Conservation (phyloP, 805 yeast species). For the Candida xiaguanensis region DNA sequence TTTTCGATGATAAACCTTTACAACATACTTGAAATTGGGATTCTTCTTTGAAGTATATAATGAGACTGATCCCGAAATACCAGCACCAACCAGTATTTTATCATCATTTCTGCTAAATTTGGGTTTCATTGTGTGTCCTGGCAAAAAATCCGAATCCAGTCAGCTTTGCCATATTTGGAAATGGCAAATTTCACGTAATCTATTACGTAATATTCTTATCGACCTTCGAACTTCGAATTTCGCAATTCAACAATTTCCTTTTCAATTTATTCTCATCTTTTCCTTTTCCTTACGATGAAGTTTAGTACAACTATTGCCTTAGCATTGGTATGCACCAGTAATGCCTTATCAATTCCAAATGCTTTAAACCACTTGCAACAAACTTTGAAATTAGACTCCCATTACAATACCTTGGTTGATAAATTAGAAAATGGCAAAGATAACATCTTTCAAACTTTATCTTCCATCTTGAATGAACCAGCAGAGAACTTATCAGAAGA, state of each 20-base stretch:
- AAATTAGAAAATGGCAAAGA: background rate
- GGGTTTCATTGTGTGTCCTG: conserved; percentile 44
- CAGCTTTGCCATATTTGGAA: background rate
- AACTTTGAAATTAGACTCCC: conserved; percentile 13
- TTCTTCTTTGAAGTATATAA: conserved; percentile 10
- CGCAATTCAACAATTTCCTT: too few relatives aligned
- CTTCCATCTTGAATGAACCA: conserved; percentile 50
- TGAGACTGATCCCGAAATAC: conserved; percentile 16
- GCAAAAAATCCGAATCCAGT: background rate
- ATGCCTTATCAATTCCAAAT: conserved; percentile 21
- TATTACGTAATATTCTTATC: background rate
- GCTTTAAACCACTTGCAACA: conserved; percentile 20
- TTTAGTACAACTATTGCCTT: conserved; percentile 15
- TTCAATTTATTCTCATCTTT: background rate
- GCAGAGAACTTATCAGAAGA: conserved; percentile 46
- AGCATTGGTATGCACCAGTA: conserved; percentile 14
- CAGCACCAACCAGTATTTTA: conserved; percentile 11
- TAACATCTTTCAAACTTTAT: conserved; percentile 43
- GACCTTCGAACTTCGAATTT: too few relatives aligned
- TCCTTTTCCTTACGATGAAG: conserved; percentile 13
- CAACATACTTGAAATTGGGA: conserved; percentile 27
- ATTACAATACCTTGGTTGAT: conserved; percentile 7
- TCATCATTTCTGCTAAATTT: conserved; percentile 54
- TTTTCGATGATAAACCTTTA: conserved; percentile 41
- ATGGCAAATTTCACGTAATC: background rate